A percentile compares a stretch with the other conserved stretches of the same genome.
Conservation (phyloP, 345 rosid species). For the Syzygium grande region DNA sequence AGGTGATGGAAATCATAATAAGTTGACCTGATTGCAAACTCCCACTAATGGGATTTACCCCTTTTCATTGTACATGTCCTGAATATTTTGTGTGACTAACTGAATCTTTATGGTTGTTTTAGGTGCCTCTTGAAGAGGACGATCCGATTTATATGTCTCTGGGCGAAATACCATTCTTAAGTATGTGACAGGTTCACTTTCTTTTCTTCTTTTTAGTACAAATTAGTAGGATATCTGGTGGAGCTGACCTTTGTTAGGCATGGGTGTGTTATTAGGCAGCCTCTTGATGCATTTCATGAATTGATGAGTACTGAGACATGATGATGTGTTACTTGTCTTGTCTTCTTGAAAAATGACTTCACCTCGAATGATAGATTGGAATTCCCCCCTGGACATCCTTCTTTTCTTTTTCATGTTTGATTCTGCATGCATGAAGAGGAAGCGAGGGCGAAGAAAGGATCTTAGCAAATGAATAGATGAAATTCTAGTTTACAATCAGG, state of each 20-base stretch:
- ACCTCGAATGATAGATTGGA: background rate
- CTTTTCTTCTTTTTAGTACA: background rate
- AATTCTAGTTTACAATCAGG: background rate
- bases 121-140: slow-evolving; percentile 74
- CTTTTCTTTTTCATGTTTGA: background rate
- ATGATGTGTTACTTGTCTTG: background rate
- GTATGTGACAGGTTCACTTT: slow-evolving; percentile 3
- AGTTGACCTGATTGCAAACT: background rate
- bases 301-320: background rate
- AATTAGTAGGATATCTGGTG: background rate
- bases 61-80: background rate
- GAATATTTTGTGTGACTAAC: background rate
- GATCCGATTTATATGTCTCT: slow-evolving; percentile 95
- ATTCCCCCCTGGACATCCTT: background rate
- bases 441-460: background rate
- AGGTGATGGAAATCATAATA: background rate
- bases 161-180: slow-evolving; percentile 78
- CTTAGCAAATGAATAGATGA: background rate
- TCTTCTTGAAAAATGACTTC: background rate
- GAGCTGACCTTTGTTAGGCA: background rate
- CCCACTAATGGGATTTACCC: background rate
- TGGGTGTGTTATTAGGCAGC: background rate
- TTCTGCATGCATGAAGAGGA: background rate
- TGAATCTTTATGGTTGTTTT: slow-evolving; percentile 15
- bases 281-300: background rate